phyloP scores from a whole-genome alignment of 805 yeast species.

The Candida nemodendra region DNA sequence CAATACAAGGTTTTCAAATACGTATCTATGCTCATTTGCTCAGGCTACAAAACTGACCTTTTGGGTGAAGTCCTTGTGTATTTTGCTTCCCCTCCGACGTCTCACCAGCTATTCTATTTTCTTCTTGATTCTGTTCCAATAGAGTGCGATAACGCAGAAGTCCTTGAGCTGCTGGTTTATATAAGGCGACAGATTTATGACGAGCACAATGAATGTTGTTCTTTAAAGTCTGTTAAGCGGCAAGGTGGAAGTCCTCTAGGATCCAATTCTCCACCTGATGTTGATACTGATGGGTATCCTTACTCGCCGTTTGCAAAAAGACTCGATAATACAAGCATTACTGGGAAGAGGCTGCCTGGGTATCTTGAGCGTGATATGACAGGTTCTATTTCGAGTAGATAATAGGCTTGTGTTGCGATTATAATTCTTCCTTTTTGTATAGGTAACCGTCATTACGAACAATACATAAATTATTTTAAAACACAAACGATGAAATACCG shows the following conservation, averaged over 20 bases:
- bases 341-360: neutral
- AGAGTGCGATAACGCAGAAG: slow-evolving; percentile 11
- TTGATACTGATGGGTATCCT: slow-evolving; percentile 4
- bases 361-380: neutral
- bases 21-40: slow-evolving; percentile 11
- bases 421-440: too few species aligned
- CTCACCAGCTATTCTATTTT: slow-evolving; percentile 20
- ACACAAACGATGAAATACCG: too few species aligned
- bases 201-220: slow-evolving; percentile 24
- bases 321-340: slow-evolving; percentile 10
- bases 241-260: too few species aligned
- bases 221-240: slow-evolving; percentile 2
- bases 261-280: too few species aligned
- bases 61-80: slow-evolving; percentile 25
- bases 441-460: too few species aligned
- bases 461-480: too few species aligned
- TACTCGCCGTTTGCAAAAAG: slow-evolving; percentile 6
- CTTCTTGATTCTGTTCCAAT: slow-evolving; percentile 16
- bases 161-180: slow-evolving; percentile 19
- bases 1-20: slow-evolving; percentile 23
- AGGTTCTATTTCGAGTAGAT: too few species aligned
- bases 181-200: slow-evolving; percentile 17
- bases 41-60: slow-evolving; percentile 22
- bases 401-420: too few species aligned
- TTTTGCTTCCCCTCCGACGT: slow-evolving; percentile 25